Evolutionary conservation across 345 rosid genomes (phyloP).

Genomic region (Bruguiera parviflora): DNA sequence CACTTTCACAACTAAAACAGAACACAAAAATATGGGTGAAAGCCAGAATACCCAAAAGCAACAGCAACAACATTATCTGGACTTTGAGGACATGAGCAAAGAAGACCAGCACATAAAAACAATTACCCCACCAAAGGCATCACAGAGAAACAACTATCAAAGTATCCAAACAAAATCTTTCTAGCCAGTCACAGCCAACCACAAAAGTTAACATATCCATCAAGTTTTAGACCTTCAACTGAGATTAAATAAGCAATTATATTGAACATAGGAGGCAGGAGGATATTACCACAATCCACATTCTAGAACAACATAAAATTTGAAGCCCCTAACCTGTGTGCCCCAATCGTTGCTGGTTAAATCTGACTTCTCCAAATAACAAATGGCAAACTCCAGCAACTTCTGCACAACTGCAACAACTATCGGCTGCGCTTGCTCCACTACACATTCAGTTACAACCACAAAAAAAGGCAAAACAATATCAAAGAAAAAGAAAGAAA

Average conservation of each 20-base stretch:
- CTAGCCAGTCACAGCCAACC: too few relatives aligned
- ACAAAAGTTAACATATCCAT: too few relatives aligned
- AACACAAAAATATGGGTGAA: too few relatives aligned
- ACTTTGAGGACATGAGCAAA: background rate
- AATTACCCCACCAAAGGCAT: background rate
- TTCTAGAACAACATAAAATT: too few relatives aligned
- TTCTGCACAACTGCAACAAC: slow-evolving; percentile 61
- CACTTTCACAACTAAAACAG: too few relatives aligned
- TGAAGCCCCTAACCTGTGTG: slow-evolving; percentile 52
- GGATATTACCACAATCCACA: too few relatives aligned
- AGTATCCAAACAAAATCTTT: too few relatives aligned
- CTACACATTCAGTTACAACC: slow-evolving; percentile 29
- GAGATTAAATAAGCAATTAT: too few relatives aligned
- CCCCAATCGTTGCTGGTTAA: slow-evolving; percentile 45
- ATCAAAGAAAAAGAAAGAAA: background rate
- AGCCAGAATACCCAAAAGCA: too few relatives aligned
- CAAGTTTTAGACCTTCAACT: too few relatives aligned
- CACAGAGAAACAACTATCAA: too few relatives aligned
- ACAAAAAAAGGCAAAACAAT: slow-evolving; percentile 4
- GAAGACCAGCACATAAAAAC: background rate
- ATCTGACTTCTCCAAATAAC: slow-evolving; percentile 67
- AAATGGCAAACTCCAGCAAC: slow-evolving; percentile 72
- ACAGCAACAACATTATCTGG: background rate
- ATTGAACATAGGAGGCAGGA: too few relatives aligned
- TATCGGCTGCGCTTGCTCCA: slow-evolving; percentile 68